Percentiles rank a stretch among this genome's conserved stretches.
Evolutionary conservation across 75 land plant species (phyloP).

Genomic region (Isoetes taiwanensis): DNA sequence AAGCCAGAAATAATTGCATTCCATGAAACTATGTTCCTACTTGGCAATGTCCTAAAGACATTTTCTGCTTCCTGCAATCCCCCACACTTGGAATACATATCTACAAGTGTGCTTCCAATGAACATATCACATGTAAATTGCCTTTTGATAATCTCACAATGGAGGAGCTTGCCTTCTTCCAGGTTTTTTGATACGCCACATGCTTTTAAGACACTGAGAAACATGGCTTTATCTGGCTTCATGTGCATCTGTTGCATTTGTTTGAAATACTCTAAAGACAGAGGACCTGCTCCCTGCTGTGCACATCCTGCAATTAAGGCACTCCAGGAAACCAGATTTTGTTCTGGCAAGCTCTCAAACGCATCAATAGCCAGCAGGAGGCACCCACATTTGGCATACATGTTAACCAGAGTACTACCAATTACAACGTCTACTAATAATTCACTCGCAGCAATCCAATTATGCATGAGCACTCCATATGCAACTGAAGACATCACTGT

Average conservation of each 20-base stretch:
- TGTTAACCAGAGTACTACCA: constrained; percentile 20
- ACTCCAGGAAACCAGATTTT: constrained; percentile 28
- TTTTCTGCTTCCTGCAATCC: constrained; percentile 1
- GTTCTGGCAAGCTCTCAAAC: constrained; percentile 20
- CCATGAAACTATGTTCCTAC: constrained; percentile 17
- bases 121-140: not conserved
- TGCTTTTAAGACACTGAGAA: constrained; percentile 1
- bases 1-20: constrained; percentile 34
- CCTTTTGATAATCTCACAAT: not conserved
- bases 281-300: constrained; percentile 7
- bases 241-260: constrained; percentile 10
- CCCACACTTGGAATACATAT: constrained; percentile 14
- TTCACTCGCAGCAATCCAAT: constrained; percentile 5
- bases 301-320: constrained; percentile 17
- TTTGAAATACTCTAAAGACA: constrained; percentile 7
- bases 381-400: constrained; percentile 24
- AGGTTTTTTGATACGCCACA: not conserved
- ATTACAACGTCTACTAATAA: constrained; percentile 20
- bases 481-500: not conserved
- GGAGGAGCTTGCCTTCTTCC: constrained; percentile 10
- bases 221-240: constrained; percentile 14
- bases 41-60: not conserved
- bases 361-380: constrained; percentile 7
- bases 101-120: constrained; percentile 12
- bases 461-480: constrained; percentile 20